Evolutionary conservation across 2,329 filamentous ascomycete species (phyloP).

Genomic region (Fusarium foetens): DNA sequence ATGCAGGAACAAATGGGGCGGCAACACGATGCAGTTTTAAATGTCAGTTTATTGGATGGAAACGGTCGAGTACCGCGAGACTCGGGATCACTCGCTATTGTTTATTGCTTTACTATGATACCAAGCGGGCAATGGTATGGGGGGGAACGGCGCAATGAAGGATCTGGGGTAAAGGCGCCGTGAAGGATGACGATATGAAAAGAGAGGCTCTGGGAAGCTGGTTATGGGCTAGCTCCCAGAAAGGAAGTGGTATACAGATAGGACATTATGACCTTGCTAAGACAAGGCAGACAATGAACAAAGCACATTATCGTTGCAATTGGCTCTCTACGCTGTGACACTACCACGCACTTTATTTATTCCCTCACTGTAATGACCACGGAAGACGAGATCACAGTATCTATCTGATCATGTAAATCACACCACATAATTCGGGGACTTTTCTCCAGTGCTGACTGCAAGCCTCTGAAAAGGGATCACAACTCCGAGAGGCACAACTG

Average conservation of each 20-base stretch:
- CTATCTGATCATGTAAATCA: conserved; percentile 1
- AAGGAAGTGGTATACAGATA: conserved; percentile 20
- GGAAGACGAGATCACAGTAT: not conserved
- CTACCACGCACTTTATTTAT: not conserved
- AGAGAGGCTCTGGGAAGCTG: conserved; percentile 46
- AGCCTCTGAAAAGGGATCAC: conserved; percentile 27
- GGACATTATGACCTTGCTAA: conserved; percentile 21
- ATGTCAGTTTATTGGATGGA: conserved; percentile 23
- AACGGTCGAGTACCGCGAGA: conserved; percentile 30
- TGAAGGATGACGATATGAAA: conserved; percentile 30
- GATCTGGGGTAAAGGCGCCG: conserved; percentile 30
- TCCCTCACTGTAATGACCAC: not conserved
- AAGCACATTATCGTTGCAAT: not conserved
- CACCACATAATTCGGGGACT: conserved; percentile 1
- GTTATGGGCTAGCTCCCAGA: conserved; percentile 45
- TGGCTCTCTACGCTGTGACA: not conserved
- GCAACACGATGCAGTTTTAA: conserved; percentile 24
- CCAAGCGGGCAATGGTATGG: conserved; percentile 44
- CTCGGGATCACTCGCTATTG: conserved; percentile 40
- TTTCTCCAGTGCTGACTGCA: conserved; percentile 7
- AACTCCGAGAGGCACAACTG: conserved; percentile 22
- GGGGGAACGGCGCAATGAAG: conserved; percentile 33
- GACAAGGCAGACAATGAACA: conserved; percentile 12
- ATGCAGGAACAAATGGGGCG: conserved; percentile 44
- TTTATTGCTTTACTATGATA: conserved; percentile 38